A percentile compares a stretch with the other conserved stretches of the same genome.
Conservation (phyloP, 495 filamentous ascomycete species). For the Aspergillus heteromorphus region DNA sequence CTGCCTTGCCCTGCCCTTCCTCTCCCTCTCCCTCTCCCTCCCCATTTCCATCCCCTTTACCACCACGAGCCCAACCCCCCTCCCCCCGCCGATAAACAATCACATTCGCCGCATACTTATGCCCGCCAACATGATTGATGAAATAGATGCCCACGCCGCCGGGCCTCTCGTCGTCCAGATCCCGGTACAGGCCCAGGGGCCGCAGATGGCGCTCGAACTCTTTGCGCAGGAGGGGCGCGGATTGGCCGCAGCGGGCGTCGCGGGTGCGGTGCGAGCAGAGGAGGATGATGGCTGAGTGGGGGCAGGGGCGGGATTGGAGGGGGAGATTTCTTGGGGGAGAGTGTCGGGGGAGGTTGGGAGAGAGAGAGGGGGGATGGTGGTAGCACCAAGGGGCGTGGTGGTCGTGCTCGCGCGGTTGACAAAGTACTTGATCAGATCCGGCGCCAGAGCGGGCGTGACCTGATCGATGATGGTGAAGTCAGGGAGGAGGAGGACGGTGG, state of each 20-base stretch:
- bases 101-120: slow-evolving; percentile 62
- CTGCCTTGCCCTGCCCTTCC: slow-evolving; percentile 27
- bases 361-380: slow-evolving; percentile 42
- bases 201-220: slow-evolving; percentile 90
- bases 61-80: slow-evolving; percentile 48
- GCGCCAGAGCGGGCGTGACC: slow-evolving; percentile 70
- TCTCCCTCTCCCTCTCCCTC: no score
- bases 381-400: slow-evolving; percentile 56
- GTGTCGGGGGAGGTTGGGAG: slow-evolving; percentile 69
- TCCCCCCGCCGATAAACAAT: slow-evolving; percentile 75
- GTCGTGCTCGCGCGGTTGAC: slow-evolving; percentile 72
- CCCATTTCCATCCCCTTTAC: no score
- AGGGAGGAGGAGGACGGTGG: slow-evolving; percentile 80
- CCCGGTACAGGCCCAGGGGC: slow-evolving; percentile 75
- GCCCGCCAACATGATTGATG: slow-evolving; percentile 69
- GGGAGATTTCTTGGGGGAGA: slow-evolving; percentile 54
- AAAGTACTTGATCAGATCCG: slow-evolving; percentile 64
- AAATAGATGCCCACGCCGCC: slow-evolving; percentile 95
- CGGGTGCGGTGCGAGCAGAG: slow-evolving; percentile 90
- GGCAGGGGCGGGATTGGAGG: slow-evolving; percentile 63
- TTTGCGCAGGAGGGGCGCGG: slow-evolving; percentile 74
- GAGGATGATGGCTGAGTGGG: slow-evolving; percentile 81
- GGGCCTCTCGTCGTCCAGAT: slow-evolving; percentile 77
- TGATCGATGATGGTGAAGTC: slow-evolving; percentile 82
- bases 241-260: slow-evolving; percentile 91